Evolutionary conservation across 2,329 filamentous ascomycete species (phyloP).

Genomic region (Pseudogymnoascus sp.): DNA sequence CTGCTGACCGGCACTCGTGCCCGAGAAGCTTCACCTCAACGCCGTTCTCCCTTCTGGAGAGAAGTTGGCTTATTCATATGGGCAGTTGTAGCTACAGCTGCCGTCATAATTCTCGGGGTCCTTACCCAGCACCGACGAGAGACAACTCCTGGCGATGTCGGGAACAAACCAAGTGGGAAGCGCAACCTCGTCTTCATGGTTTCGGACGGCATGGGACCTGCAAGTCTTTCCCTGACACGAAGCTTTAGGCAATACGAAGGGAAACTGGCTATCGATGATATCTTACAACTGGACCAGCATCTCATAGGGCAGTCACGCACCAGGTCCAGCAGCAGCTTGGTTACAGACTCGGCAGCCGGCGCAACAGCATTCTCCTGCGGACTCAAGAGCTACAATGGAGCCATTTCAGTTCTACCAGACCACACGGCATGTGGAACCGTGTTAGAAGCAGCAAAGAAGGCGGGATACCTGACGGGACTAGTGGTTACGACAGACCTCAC

Average conservation of each 20-base stretch:
- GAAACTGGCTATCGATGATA: constrained; percentile 66
- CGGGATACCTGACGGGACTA: constrained; percentile 85
- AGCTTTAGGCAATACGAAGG: constrained; percentile 76
- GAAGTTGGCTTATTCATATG: constrained; percentile 74
- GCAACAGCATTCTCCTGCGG: constrained; percentile 94
- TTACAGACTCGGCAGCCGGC: constrained; percentile 95
- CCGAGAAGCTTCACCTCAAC: constrained; percentile 21
- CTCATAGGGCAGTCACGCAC: constrained; percentile 88
- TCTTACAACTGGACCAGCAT: constrained; percentile 76
- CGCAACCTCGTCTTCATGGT: constrained; percentile 98
- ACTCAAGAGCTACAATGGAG: constrained; percentile 92
- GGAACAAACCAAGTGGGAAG: constrained; percentile 52
- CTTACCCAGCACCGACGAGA: constrained; percentile 63
- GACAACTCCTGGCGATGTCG: constrained; percentile 24
- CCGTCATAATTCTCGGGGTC: constrained; percentile 75
- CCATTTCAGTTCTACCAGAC: constrained; percentile 83
- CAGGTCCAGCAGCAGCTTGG: constrained; percentile 71
- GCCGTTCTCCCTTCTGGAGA: constrained; percentile 54
- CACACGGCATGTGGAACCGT: constrained; percentile 84
- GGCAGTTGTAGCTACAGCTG: constrained; percentile 73
- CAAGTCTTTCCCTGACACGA: constrained; percentile 78
- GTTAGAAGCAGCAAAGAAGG: constrained; percentile 85
- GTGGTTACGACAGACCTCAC: constrained; percentile 94
- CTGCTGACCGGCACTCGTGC: constrained; percentile 28
- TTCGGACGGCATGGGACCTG: constrained; percentile 95